Conservation (phyloP, 331 rosid genomes). For the Arachis monticola region DNA sequence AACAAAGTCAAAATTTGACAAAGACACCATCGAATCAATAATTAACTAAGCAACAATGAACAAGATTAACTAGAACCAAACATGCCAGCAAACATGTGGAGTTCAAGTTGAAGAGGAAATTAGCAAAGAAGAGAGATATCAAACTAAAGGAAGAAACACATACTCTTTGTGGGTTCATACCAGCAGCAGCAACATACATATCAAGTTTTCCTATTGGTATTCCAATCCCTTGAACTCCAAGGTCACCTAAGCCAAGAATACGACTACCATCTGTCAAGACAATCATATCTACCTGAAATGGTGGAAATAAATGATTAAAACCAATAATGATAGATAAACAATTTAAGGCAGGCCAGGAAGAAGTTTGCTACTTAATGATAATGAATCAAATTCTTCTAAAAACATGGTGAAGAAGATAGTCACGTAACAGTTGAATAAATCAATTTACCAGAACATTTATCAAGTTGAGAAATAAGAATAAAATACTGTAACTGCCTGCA, state of each 20-base stretch:
- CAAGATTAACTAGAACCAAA: conserved; percentile 7
- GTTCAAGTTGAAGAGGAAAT: neutral
- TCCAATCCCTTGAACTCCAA: conserved; percentile 96
- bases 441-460: conserved; percentile 3
- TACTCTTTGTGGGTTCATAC: conserved; percentile 84
- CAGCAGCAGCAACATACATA: conserved; percentile 95
- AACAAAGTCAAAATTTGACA: neutral
- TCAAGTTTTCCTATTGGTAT: conserved; percentile 93
- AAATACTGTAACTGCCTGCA: neutral
- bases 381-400: neutral
- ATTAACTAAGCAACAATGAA: neutral
- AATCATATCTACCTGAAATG: conserved; percentile 89
- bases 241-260: conserved; percentile 94
- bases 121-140: conserved; percentile 1
- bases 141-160: conserved; percentile 32
- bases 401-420: neutral
- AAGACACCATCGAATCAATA: conserved; percentile 26
- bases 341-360: neutral
- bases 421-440: conserved; percentile 8
- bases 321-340: conserved; percentile 3
- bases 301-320: conserved; percentile 26
- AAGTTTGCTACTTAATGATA: neutral
- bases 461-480: neutral
- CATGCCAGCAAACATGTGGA: conserved; percentile 13
- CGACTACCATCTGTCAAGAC: conserved; percentile 96